These are phyloP conservation scores for Hemerocallis citrina DNA, from an alignment of 106 monocot species.

Conservation along the genomic window DNA sequence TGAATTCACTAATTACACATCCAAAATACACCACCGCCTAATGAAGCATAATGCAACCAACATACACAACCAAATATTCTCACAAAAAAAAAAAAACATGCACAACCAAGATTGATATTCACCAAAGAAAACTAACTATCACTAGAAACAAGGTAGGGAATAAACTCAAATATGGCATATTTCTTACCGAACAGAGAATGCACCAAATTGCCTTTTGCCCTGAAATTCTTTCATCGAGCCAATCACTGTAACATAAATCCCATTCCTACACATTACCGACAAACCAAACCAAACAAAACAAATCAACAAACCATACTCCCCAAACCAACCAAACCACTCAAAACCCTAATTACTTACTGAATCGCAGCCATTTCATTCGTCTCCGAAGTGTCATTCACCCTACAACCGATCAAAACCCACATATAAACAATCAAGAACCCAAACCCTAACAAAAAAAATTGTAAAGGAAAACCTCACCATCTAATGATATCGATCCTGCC, in stretches of 20 bases:
- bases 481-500: constrained; percentile 69
- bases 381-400: constrained; percentile 28
- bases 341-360: constrained; percentile 16
- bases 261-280: constrained; percentile 31
- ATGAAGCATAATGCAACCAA: no score
- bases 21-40: no score
- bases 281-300: background rate
- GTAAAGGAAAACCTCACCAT: constrained; percentile 35
- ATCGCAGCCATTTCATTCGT: constrained; percentile 28
- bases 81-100: no score
- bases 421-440: background rate
- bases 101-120: no score
- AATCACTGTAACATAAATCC: constrained; percentile 48
- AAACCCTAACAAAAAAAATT: background rate
- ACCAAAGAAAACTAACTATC: no score
- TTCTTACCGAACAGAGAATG: constrained; percentile 56
- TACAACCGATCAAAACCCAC: background rate
- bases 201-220: constrained; percentile 40
- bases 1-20: no score
- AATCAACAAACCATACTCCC: background rate
- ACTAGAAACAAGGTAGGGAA: no score
- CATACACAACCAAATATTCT: no score
- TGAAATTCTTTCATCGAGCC: constrained; percentile 57
- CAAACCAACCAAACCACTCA: background rate
- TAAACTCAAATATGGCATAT: background rate